Percentiles rank a stretch among this genome's conserved stretches.
Conservation (phyloP, 2,329 filamentous ascomycete species). For the Sporothrix variecibatus region DNA sequence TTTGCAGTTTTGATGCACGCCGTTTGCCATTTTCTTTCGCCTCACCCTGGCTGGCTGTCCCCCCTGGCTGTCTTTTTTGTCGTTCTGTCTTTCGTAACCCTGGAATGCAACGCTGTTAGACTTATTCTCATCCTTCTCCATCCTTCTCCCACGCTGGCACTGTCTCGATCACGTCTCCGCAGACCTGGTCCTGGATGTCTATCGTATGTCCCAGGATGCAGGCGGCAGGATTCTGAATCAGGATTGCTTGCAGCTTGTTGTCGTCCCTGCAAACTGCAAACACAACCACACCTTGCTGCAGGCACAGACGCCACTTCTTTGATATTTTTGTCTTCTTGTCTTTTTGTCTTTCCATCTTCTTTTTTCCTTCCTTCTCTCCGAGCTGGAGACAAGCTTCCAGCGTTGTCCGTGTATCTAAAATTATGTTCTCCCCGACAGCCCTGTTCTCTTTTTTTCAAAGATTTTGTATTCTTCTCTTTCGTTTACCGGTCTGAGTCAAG, state of each 20-base stretch:
- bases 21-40: neutral
- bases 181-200: neutral
- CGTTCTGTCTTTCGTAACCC: neutral
- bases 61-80: too few relatives aligned
- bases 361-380: neutral
- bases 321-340: neutral
- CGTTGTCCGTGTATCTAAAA: neutral
- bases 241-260: neutral
- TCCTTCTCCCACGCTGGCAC: neutral
- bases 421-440: neutral
- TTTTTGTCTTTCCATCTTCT: too few relatives aligned
- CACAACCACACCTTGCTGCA: conserved; percentile 10
- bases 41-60: neutral
- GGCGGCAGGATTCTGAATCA: neutral
- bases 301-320: neutral
- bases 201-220: neutral
- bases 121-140: neutral
- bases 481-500: neutral
- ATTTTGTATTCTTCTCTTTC: neutral
- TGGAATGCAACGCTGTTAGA: neutral
- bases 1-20: neutral
- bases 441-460: neutral
- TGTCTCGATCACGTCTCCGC: neutral
- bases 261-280: neutral
- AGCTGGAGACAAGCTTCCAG: neutral